These are phyloP conservation scores for Colletotrichum cuscutae DNA, from an alignment of 2,329 filamentous ascomycete genomes.

Conservation along the genomic window DNA sequence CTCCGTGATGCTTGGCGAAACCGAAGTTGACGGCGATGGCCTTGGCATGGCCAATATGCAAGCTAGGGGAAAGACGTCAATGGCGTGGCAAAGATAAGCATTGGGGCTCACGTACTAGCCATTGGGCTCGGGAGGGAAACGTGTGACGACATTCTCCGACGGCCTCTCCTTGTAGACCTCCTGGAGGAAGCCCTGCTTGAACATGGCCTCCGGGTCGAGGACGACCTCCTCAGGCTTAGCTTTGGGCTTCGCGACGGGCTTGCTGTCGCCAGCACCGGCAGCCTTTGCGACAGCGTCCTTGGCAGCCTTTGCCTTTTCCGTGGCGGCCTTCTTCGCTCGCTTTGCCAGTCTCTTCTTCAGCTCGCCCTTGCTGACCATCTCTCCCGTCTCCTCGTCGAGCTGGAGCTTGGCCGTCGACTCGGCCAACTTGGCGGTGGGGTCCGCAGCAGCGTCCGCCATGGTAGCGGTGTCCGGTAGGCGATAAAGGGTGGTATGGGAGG, in stretches of 20 bases:
- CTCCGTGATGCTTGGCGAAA: conserved; percentile 86
- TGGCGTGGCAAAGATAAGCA: conserved; percentile 61
- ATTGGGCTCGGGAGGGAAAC: conserved; percentile 90
- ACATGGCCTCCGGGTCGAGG: conserved; percentile 74
- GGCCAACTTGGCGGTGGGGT: conserved; percentile 62
- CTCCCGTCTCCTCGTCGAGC: conserved; percentile 72
- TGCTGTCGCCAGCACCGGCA: conserved; percentile 41
- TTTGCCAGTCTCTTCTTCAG: conserved; percentile 70
- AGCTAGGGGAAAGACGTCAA: conserved; percentile 5
- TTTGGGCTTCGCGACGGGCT: conserved; percentile 47
- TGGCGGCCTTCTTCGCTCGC: conserved; percentile 65
- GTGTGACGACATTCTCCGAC: conserved; percentile 70
- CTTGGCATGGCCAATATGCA: conserved; percentile 85
- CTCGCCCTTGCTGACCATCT: conserved; percentile 73
- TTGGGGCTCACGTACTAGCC: conserved; percentile 66
- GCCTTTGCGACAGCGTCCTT: conserved; percentile 45
- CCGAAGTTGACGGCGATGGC: conserved; percentile 97
- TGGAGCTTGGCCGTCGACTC: conserved; percentile 66
- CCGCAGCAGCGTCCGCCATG: conserved; percentile 60
- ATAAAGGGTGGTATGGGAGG: background rate
- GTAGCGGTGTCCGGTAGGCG: conserved; percentile 22
- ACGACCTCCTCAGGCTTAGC: conserved; percentile 55
- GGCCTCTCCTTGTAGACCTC: conserved; percentile 78
- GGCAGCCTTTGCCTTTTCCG: conserved; percentile 61
- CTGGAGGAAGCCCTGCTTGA: conserved; percentile 81